These are phyloP conservation scores for Boletus mariae DNA, from an alignment of 1,284 basidiomycete genomes.

Conservation along the genomic window DNA sequence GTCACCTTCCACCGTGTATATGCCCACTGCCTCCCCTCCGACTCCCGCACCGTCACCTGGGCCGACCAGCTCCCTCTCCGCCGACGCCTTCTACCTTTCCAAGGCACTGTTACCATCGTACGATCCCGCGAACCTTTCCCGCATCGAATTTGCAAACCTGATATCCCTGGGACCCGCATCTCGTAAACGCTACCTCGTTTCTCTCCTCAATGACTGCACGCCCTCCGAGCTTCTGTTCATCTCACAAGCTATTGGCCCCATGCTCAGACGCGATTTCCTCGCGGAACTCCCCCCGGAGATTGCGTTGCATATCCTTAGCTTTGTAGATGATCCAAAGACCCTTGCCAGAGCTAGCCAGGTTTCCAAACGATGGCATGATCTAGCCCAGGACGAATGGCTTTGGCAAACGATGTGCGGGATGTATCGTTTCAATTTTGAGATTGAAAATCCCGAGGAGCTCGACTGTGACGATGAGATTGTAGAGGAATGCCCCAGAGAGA, in stretches of 20 bases:
- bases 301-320: conserved; percentile 76
- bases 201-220: conserved; percentile 63
- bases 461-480: conserved; percentile 13
- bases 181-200: conserved; percentile 60
- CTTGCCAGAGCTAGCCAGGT: conserved; percentile 75
- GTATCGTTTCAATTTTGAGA: conserved; percentile 46
- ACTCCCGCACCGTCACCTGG: conserved; percentile 68
- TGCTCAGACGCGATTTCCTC: conserved; percentile 87
- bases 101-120: conserved; percentile 15
- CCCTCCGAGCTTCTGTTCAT: conserved; percentile 79
- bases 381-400: conserved; percentile 79
- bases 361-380: conserved; percentile 70
- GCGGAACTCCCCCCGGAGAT: conserved; percentile 82
- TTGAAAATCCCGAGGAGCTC: conserved; percentile 9
- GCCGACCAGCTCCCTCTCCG: conserved; percentile 26
- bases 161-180: conserved; percentile 35
- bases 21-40: conserved; percentile 61
- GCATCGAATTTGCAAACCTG: conserved; percentile 37
- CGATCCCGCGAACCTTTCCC: conserved; percentile 32
- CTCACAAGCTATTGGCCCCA: conserved; percentile 70
- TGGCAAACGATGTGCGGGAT: conserved; percentile 81
- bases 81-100: conserved; percentile 18
- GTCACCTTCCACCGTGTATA: conserved; percentile 40
- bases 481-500: conserved; percentile 26
- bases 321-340: conserved; percentile 78